A percentile compares a stretch with the other conserved stretches of the same genome.
phyloP scores from a whole-genome alignment of 805 yeast species.

The Huiozyma naganishii region DNA sequence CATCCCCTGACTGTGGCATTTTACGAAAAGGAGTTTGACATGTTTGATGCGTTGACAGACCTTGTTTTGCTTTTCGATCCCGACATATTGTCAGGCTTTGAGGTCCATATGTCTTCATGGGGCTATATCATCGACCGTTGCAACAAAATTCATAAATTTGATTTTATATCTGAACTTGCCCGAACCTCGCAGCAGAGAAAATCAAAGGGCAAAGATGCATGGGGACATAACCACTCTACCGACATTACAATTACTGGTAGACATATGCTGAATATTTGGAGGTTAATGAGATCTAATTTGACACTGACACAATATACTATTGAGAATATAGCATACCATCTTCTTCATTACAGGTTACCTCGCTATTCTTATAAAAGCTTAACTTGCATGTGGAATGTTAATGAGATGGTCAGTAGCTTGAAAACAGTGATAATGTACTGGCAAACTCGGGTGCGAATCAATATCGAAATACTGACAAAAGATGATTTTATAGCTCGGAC shows the following conservation, averaged over 20 bases:
- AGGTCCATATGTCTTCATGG: conserved; percentile 75
- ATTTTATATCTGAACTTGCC: conserved; percentile 50
- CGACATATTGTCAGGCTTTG: conserved; percentile 80
- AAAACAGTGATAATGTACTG: conserved; percentile 37
- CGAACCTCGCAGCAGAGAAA: conserved; percentile 40
- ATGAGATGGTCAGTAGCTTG: conserved; percentile 19
- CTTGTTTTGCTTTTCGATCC: conserved; percentile 65
- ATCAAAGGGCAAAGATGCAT: conserved; percentile 51
- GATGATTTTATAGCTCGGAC: conserved; percentile 62
- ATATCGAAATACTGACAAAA: conserved; percentile 37
- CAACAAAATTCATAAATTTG: conserved; percentile 33
- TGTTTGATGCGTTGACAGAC: conserved; percentile 45
- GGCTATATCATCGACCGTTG: conserved; percentile 74
- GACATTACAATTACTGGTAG: conserved; percentile 64
- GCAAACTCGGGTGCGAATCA: conserved; percentile 35
- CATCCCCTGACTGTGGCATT: conserved; percentile 27
- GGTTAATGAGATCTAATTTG: conserved; percentile 53
- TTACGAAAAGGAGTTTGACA: conserved; percentile 44
- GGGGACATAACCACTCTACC: conserved; percentile 78
- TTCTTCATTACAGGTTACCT: conserved; percentile 61
- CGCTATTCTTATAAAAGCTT: conserved; percentile 40
- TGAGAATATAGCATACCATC: conserved; percentile 63
- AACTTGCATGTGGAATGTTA: conserved; percentile 34
- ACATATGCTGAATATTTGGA: conserved; percentile 79
- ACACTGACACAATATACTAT: conserved; percentile 57